phyloP scores from a whole-genome alignment of 768 basidiomycete species.

The Gloeophyllum trabeum region DNA sequence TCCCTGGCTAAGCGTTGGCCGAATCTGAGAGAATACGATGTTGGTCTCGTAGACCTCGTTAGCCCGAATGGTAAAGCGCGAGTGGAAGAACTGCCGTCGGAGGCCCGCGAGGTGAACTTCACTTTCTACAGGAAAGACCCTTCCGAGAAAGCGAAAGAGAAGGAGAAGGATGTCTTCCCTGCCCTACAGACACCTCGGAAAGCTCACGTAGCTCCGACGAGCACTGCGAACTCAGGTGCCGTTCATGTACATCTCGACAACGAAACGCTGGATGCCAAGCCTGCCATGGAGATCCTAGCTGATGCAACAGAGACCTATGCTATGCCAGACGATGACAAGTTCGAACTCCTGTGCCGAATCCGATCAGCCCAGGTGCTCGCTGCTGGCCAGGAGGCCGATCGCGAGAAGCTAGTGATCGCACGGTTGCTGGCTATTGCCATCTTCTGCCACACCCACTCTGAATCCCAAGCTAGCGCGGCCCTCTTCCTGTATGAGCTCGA shows the following conservation, averaged over 20 bases:
- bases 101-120: slow-evolving; percentile 72
- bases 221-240: slow-evolving; percentile 32
- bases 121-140: slow-evolving; percentile 65
- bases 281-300: slow-evolving; percentile 67
- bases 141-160: slow-evolving; percentile 17
- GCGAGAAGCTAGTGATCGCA: slow-evolving; percentile 71
- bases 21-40: slow-evolving; percentile 67
- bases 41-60: slow-evolving; percentile 67
- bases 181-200: slow-evolving; percentile 37
- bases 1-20: slow-evolving; percentile 82
- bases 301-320: slow-evolving; percentile 57
- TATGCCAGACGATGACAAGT: slow-evolving; percentile 75
- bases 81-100: slow-evolving; percentile 53
- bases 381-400: slow-evolving; percentile 20
- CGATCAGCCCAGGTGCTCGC: slow-evolving; percentile 64
- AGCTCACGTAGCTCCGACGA: slow-evolving; percentile 10
- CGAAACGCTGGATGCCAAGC: slow-evolving; percentile 44
- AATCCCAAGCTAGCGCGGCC: slow-evolving; percentile 65
- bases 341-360: slow-evolving; percentile 81
- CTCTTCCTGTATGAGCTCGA: slow-evolving; percentile 95
- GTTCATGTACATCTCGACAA: slow-evolving; percentile 53
- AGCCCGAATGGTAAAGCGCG: slow-evolving; percentile 37
- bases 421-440: slow-evolving; percentile 85
- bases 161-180: background rate
- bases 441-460: slow-evolving; percentile 79